phyloP scores from a whole-genome alignment of 2,329 filamentous ascomycete genomes.

The Fusarium equiseti region DNA sequence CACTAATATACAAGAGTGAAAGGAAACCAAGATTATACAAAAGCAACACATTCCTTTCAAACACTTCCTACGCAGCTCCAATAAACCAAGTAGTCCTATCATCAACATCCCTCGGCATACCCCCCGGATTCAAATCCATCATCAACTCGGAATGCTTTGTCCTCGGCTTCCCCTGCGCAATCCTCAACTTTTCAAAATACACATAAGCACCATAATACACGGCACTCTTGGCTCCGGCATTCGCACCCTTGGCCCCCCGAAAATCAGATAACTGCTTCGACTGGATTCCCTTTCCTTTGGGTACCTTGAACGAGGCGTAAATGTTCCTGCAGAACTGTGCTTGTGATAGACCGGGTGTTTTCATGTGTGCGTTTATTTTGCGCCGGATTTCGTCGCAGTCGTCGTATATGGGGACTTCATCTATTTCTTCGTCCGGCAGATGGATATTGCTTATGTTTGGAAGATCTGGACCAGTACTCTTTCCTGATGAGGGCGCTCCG shows the following conservation, averaged over 20 bases:
- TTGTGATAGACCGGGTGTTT: not conserved
- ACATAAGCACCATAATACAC: conserved; percentile 20
- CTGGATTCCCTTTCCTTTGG: conserved; percentile 15
- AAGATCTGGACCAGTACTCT: not conserved
- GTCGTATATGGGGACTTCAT: conserved; percentile 1
- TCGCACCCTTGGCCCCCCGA: not conserved
- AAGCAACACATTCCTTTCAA: not conserved
- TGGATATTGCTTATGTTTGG: not conserved
- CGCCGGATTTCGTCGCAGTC: conserved; percentile 14
- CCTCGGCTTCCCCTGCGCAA: conserved; percentile 12
- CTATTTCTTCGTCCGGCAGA: conserved; percentile 4
- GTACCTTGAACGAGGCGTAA: not conserved
- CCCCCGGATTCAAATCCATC: not conserved
- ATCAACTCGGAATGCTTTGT: not conserved
- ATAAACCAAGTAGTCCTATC: not conserved
- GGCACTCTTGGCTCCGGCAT: conserved; percentile 1
- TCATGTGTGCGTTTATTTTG: conserved; percentile 22
- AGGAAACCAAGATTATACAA: too few relatives aligned
- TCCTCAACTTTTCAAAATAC: conserved; percentile 22
- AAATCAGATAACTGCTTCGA: conserved; percentile 24
- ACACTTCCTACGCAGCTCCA: not conserved
- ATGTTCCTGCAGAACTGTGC: conserved; percentile 15
- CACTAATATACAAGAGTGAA: not conserved
- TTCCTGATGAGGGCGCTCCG: not conserved
- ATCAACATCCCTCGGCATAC: not conserved